Percentiles rank a stretch among this genome's conserved stretches.
Evolutionary conservation across 495 filamentous ascomycete species (phyloP).

Genomic region (Clavariopsis aquatica): DNA sequence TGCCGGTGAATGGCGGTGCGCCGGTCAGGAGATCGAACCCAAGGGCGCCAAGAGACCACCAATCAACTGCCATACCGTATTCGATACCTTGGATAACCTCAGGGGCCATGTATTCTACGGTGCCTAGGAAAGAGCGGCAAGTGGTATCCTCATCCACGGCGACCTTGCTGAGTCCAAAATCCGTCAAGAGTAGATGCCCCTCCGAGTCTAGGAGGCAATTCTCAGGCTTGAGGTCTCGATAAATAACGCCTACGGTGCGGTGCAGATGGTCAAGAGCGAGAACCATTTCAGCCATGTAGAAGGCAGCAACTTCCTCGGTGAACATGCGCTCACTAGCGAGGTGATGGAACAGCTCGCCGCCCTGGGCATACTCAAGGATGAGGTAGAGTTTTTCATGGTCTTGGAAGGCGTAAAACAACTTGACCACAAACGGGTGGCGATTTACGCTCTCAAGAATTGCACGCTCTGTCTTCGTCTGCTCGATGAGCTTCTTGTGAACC

Average conservation of each 20-base stretch:
- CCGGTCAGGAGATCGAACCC: slow-evolving; percentile 92
- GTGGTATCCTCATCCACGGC: slow-evolving; percentile 70
- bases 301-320: slow-evolving; percentile 78
- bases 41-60: slow-evolving; percentile 95
- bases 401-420: slow-evolving; percentile 97
- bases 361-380: slow-evolving; percentile 97
- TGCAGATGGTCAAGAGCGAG: slow-evolving; percentile 92
- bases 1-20: slow-evolving; percentile 81
- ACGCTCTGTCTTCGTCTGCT: slow-evolving; percentile 96
- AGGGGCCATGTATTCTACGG: slow-evolving; percentile 97
- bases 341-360: slow-evolving; percentile 91
- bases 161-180: slow-evolving; percentile 96
- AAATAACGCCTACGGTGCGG: slow-evolving; percentile 86
- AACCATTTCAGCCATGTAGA: slow-evolving; percentile 98
- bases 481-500: slow-evolving; percentile 88
- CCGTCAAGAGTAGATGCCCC: slow-evolving; percentile 90
- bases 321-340: slow-evolving; percentile 91
- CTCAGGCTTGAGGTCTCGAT: slow-evolving; percentile 95
- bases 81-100: slow-evolving; percentile 82
- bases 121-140: slow-evolving; percentile 87
- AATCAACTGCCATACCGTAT: slow-evolving; percentile 94
- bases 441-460: slow-evolving; percentile 92
- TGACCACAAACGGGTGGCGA: slow-evolving; percentile 94
- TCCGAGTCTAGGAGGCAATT: slow-evolving; percentile 92
- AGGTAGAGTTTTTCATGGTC: slow-evolving; percentile 97